Evolutionary conservation across 768 basidiomycete species (phyloP), one percentile per base, ranked within the genome.

Genomic region (Podaxis sp.): DNA sequence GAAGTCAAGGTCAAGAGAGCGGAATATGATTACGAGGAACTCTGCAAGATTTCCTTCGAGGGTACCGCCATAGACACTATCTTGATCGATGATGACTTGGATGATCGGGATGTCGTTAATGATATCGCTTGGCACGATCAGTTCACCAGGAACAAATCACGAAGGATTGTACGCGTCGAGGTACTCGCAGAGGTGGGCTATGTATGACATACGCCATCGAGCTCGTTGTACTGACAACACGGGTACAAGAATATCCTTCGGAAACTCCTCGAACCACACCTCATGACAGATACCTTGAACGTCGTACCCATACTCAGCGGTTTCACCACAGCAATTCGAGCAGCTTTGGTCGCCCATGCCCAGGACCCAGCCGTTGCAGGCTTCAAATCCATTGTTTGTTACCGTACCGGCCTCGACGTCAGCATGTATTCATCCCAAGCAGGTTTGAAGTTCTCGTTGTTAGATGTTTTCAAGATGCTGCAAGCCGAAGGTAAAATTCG

Each of bases 331-430:
- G 66, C 63, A 33, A 73, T 91, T 53, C 68, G 66, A 15, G 66
- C 70, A 6, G 70, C 65, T 7, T 75, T 91, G 53, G 67, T 56
- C 0, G 63, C 71, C 0, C 68, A 70, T 59, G 85, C 84, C 2
- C 60, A 42, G 4, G 79, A 88, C 63, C 67, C 74, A 0, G 74
- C 78, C 36, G 87, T 91, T 9, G 89, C 76, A 1, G 85, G 82
- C 1, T 90, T 91, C 80, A 93, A 93, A 71, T 90, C 89, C 9
- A 81, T 92, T 49, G 80, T 85, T 1, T 90, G 90, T 73, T 93
- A 93, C 70, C 84, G 92, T 53, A 89, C 90, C 0, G 92, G 92
- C 2, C 76, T 93, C 51, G 78, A 86, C 67, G 78, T 93, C 28
- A 68, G 74, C 2, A 64, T 74, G 0, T 64, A 66, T 17, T 66